Conservation (phyloP, 1,139 yeast genomes). For the Suhomyces maxii region DNA sequence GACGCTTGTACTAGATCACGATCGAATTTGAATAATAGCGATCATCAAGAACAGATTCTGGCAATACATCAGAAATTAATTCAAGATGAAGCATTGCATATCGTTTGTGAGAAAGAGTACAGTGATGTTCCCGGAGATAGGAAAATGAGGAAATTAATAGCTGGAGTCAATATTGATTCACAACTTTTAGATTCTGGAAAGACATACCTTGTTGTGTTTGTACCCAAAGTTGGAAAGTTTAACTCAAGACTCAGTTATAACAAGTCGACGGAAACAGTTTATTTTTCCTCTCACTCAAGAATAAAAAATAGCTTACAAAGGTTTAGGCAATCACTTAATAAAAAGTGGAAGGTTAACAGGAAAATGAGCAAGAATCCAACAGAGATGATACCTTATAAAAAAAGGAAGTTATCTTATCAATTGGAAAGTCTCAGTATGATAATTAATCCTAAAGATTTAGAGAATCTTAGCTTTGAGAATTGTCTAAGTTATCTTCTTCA, state of each 20-base stretch:
- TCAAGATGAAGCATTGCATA: slow-evolving; percentile 14
- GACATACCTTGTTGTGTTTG: slow-evolving; percentile 16
- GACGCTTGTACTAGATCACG: slow-evolving; percentile 11
- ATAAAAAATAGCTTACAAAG: background rate
- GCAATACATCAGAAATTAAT: slow-evolving; percentile 19
- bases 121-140: slow-evolving; percentile 14
- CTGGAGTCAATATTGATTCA: slow-evolving; percentile 9
- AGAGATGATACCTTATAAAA: background rate
- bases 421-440: too few species aligned
- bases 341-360: background rate
- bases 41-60: slow-evolving; percentile 1
- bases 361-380: background rate
- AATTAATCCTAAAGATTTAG: too few species aligned
- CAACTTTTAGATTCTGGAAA: background rate
- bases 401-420: too few species aligned
- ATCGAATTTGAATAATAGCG: background rate
- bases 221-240: slow-evolving; percentile 13
- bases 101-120: slow-evolving; percentile 1
- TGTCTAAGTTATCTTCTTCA: too few species aligned
- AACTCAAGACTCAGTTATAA: slow-evolving; percentile 9
- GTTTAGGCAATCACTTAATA: background rate
- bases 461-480: too few species aligned
- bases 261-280: slow-evolving; percentile 10
- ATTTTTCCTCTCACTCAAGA: slow-evolving; percentile 15
- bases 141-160: slow-evolving; percentile 5